A percentile compares a stretch with the other conserved stretches of the same genome.
Evolutionary conservation across 1,139 yeast genomes (phyloP).

Genomic region (Diutina catenulata): DNA sequence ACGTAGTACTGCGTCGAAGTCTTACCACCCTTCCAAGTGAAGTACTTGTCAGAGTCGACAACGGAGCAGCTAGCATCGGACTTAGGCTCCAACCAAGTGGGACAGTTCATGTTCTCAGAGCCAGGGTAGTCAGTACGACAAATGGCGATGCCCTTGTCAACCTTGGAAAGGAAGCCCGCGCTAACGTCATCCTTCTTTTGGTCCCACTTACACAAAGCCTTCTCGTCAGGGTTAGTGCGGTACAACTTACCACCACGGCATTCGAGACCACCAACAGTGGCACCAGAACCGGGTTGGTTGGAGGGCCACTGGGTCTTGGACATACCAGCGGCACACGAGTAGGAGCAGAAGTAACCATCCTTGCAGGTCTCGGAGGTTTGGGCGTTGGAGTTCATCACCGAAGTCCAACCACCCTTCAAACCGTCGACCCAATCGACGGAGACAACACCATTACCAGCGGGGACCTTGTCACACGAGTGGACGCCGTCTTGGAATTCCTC

Average conservation of each 20-base stretch:
- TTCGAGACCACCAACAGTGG: conserved; percentile 78
- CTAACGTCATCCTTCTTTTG: no score
- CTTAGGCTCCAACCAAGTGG: conserved; percentile 73
- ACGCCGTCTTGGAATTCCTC: conserved; percentile 69
- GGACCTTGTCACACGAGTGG: conserved; percentile 66
- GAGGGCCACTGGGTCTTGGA: conserved; percentile 96
- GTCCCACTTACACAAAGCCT: conserved; percentile 82
- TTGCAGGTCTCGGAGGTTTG: conserved; percentile 50
- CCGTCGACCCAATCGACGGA: conserved; percentile 14
- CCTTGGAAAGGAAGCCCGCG: conserved; percentile 58
- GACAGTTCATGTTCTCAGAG: conserved; percentile 94
- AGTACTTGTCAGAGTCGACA: conserved; percentile 68
- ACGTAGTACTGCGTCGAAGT: conserved; percentile 96
- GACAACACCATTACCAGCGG: conserved; percentile 86
- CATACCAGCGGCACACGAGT: conserved; percentile 94
- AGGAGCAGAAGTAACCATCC: conserved; percentile 91
- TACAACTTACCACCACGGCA: conserved; percentile 74
- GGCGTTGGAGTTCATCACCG: conserved; percentile 51
- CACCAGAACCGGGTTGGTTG: conserved; percentile 74
- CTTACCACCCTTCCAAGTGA: conserved; percentile 66
- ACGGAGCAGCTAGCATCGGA: conserved; percentile 55
- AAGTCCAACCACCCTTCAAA: conserved; percentile 90
- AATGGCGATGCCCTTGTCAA: conserved; percentile 59
- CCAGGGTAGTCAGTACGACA: conserved; percentile 99
- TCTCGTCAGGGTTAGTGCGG: conserved; percentile 54